phyloP scores from a whole-genome alignment of 345 rosid species.

The Citrus australasica region DNA sequence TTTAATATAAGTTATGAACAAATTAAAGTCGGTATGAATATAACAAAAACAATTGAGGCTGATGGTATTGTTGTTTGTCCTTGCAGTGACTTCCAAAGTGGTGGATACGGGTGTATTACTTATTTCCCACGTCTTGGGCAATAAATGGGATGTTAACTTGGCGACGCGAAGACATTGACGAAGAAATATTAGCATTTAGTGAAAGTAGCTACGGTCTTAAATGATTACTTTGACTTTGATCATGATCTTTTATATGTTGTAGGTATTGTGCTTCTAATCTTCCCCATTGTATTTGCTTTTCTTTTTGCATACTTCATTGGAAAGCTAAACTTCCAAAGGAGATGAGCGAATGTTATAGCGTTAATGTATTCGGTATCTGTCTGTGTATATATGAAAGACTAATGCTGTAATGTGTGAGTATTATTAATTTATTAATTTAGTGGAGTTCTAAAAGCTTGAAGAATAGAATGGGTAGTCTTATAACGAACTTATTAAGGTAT shows the following conservation, averaged over 20 bases:
- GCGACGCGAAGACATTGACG: slow-evolving; percentile 14
- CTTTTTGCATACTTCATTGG: slow-evolving; percentile 25
- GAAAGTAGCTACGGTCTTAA: slow-evolving; percentile 5
- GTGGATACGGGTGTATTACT: slow-evolving; percentile 33
- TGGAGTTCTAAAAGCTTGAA: too few relatives aligned
- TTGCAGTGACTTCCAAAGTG: slow-evolving; percentile 32
- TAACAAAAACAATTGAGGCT: neutral
- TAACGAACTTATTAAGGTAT: too few relatives aligned
- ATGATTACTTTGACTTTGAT: slow-evolving; percentile 27
- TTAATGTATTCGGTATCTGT: too few relatives aligned
- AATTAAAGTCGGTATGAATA: too few relatives aligned
- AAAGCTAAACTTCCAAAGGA: slow-evolving; percentile 29
- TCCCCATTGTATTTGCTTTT: slow-evolving; percentile 21
- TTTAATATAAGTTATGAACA: too few relatives aligned
- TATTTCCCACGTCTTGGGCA: slow-evolving; percentile 34
- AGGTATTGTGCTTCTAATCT: slow-evolving; percentile 17
- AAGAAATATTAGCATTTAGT: slow-evolving; percentile 7
- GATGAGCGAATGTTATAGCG: neutral
- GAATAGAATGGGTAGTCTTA: too few relatives aligned
- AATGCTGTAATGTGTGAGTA: too few relatives aligned
- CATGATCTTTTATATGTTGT: slow-evolving; percentile 18
- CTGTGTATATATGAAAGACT: too few relatives aligned
- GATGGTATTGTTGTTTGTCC: neutral
- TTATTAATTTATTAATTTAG: too few relatives aligned
- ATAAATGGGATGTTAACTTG: slow-evolving; percentile 27